Evolutionary conservation across 345 rosid genomes (phyloP).

Genomic region (Hibiscus mutabilis): DNA sequence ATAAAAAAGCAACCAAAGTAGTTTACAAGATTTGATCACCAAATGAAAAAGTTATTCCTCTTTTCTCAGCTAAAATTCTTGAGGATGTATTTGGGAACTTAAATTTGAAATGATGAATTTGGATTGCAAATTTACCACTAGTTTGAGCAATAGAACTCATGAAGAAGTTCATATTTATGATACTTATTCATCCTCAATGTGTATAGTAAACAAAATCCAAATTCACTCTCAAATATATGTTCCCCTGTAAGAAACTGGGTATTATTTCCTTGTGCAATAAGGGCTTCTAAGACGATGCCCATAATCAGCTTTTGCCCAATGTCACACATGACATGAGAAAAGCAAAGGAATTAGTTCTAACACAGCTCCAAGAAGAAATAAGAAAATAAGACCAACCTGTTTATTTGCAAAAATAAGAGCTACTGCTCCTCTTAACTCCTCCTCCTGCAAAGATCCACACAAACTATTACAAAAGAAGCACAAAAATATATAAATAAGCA

Average conservation of each 20-base stretch:
- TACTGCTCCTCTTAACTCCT: conserved; percentile 60
- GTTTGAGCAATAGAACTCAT: neutral
- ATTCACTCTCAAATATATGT: neutral
- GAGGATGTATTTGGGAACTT: neutral
- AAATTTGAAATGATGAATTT: neutral
- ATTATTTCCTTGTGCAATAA: neutral
- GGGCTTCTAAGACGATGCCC: neutral
- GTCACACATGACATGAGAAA: no score
- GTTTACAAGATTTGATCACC: neutral
- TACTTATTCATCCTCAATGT: neutral
- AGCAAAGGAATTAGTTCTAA: neutral
- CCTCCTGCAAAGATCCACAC: conserved; percentile 38
- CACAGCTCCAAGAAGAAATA: neutral
- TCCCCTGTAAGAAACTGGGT: neutral
- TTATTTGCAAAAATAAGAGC: conserved; percentile 66
- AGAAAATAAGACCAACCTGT: conserved; percentile 35
- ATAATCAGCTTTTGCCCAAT: neutral
- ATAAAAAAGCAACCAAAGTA: neutral
- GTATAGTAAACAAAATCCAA: neutral
- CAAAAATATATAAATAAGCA: neutral
- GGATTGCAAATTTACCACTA: neutral
- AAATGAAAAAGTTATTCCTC: neutral
- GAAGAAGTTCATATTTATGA: neutral
- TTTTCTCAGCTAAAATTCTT: neutral
- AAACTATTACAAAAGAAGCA: neutral